Evolutionary conservation across 1,139 yeast genomes (phyloP).

Genomic region (Geotrichum klebahnii): DNA sequence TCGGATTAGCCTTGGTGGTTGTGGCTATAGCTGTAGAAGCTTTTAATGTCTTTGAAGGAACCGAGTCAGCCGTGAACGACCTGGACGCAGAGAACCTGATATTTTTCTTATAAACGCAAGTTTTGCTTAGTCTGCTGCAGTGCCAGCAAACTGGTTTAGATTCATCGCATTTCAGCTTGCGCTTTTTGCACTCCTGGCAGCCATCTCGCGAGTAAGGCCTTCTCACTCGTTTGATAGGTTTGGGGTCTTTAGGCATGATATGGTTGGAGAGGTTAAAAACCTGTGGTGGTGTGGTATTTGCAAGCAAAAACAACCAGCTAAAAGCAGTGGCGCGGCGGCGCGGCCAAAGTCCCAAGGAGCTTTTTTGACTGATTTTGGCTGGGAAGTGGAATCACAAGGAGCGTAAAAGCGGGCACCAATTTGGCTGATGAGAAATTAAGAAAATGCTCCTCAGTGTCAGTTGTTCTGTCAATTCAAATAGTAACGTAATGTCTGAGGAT

Average conservation of each 20-base stretch:
- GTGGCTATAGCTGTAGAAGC: not conserved
- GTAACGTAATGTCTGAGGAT: too few species aligned
- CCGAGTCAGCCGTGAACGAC: constrained; percentile 9
- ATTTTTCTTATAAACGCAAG: constrained; percentile 43
- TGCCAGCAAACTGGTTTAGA: constrained; percentile 57
- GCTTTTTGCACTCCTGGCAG: constrained; percentile 58
- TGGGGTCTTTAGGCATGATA: not conserved
- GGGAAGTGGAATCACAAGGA: too few species aligned
- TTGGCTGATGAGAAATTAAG: too few species aligned
- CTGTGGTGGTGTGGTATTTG: not conserved
- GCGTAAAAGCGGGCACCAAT: too few species aligned
- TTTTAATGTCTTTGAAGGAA: constrained; percentile 1
- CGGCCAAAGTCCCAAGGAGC: too few species aligned
- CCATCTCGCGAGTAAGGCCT: constrained; percentile 53
- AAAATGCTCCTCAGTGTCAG: too few species aligned
- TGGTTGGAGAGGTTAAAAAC: constrained; percentile 1
- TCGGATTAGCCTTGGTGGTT: not conserved
- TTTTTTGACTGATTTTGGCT: too few species aligned
- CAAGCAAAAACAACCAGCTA: not conserved
- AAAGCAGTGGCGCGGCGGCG: not conserved
- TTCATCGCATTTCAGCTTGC: constrained; percentile 66
- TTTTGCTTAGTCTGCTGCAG: constrained; percentile 49
- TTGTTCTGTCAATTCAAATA: too few species aligned
- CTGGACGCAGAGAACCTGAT: constrained; percentile 14
- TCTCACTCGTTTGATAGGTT: constrained; percentile 14